Percentiles rank a stretch among this genome's conserved stretches.
Conservation (phyloP, 257 asterid species). For the Agastache rugosa region DNA sequence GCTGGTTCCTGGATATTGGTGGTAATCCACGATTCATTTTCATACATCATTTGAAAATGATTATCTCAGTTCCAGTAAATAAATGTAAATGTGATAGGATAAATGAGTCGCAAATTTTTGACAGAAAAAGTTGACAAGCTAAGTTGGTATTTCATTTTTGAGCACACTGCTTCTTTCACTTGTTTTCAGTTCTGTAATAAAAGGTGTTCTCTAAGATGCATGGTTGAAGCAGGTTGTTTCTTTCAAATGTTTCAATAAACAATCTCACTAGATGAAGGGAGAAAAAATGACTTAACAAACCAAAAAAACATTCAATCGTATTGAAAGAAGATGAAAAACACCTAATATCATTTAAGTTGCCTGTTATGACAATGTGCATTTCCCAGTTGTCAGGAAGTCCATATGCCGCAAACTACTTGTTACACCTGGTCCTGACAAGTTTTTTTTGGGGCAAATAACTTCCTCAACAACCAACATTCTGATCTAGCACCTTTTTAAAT, state of each 20-base stretch:
- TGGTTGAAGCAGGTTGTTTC: not conserved
- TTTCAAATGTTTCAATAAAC: not conserved
- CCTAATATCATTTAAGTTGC: not conserved
- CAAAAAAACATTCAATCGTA: not conserved
- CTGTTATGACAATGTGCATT: not conserved
- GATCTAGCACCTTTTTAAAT: not conserved
- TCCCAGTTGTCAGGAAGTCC: not conserved
- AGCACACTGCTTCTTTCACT: not conserved
- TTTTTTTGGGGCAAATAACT: not conserved
- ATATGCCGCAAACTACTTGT: not conserved
- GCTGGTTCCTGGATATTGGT: not conserved
- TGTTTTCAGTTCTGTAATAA: not conserved
- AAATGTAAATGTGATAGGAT: slow-evolving; percentile 11
- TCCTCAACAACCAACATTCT: not conserved
- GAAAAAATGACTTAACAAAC: too few relatives aligned
- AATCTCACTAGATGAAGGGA: not conserved
- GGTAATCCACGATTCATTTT: not conserved
- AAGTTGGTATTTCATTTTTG: not conserved
- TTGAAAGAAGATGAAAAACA: not conserved
- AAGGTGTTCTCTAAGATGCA: not conserved
- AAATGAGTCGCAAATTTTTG: not conserved
- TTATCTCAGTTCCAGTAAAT: not conserved
- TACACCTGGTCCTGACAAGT: not conserved
- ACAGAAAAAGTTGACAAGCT: too few relatives aligned
- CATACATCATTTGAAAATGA: not conserved